A percentile compares a stretch with the other conserved stretches of the same genome.
Conservation (phyloP, 129 eudicot genomes). For the Heracleum sosnowskyi region DNA sequence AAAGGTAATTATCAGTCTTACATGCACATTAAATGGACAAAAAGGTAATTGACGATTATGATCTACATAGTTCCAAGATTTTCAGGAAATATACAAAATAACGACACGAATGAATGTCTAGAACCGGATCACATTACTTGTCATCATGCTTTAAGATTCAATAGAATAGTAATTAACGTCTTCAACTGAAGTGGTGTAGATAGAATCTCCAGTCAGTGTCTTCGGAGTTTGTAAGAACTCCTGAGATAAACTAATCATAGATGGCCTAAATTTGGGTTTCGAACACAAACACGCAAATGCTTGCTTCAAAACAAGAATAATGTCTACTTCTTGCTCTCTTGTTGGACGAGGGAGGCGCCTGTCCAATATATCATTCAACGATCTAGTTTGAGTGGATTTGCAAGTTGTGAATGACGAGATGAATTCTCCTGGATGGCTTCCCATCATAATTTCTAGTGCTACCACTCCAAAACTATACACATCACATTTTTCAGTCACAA, state of each 20-base stretch:
- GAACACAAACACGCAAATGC: neutral
- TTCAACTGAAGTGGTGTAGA: neutral
- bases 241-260: neutral
- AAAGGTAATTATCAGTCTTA: no score
- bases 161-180: no score
- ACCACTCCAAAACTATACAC: constrained; percentile 1
- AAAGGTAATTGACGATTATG: no score
- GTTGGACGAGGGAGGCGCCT: neutral
- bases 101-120: neutral
- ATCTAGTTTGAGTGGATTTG: neutral
- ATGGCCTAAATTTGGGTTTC: neutral
- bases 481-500: neutral
- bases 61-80: no score
- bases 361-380: neutral
- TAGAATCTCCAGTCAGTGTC: neutral
- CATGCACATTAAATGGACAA: no score
- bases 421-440: neutral
- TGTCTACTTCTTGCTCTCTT: neutral
- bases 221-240: neutral
- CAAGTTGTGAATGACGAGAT: neutral
- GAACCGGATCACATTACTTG: no score
- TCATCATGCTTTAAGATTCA: no score
- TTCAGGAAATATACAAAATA: no score
- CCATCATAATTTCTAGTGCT: neutral
- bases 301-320: neutral